Conservation (phyloP, 768 basidiomycete species). For the Boletus insuetus region DNA sequence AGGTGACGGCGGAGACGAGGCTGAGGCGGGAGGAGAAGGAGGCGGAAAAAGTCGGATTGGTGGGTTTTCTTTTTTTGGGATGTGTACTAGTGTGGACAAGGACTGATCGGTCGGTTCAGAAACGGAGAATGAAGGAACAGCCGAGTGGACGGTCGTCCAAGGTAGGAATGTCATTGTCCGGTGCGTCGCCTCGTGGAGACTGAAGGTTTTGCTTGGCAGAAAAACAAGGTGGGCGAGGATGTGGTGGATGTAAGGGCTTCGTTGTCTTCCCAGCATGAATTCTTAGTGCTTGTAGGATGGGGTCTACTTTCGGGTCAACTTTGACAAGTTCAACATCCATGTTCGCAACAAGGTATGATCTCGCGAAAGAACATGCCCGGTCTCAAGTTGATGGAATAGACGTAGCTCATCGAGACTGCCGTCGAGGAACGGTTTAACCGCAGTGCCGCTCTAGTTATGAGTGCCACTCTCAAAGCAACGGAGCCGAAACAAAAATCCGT, state of each 20-base stretch:
- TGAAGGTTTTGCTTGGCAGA: constrained; percentile 38
- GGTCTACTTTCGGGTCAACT: constrained; percentile 84
- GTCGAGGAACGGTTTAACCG: constrained; percentile 79
- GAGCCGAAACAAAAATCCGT: constrained; percentile 60
- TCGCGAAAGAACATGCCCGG: neutral
- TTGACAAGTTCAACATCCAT: constrained; percentile 81
- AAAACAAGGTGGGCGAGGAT: constrained; percentile 44
- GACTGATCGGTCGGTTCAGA: constrained; percentile 43
- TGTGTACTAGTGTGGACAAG: neutral
- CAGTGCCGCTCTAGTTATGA: constrained; percentile 67
- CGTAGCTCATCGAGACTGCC: constrained; percentile 73
- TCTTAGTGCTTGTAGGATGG: constrained; percentile 46
- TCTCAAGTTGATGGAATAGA: constrained; percentile 12
- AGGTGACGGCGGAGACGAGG: constrained; percentile 60
- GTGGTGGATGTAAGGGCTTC: constrained; percentile 61
- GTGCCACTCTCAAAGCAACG: constrained; percentile 67
- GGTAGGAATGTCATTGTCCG: constrained; percentile 33
- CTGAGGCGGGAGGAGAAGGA: constrained; percentile 71
- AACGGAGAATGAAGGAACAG: constrained; percentile 54
- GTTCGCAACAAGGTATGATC: constrained; percentile 77
- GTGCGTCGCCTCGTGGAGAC: neutral
- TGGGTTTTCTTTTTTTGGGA: constrained; percentile 35
- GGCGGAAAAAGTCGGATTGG: constrained; percentile 69
- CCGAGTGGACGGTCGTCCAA: constrained; percentile 48
- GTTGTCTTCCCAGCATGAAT: neutral